Conservation (phyloP, 768 basidiomycete species). For the Baorangia bicolor region DNA sequence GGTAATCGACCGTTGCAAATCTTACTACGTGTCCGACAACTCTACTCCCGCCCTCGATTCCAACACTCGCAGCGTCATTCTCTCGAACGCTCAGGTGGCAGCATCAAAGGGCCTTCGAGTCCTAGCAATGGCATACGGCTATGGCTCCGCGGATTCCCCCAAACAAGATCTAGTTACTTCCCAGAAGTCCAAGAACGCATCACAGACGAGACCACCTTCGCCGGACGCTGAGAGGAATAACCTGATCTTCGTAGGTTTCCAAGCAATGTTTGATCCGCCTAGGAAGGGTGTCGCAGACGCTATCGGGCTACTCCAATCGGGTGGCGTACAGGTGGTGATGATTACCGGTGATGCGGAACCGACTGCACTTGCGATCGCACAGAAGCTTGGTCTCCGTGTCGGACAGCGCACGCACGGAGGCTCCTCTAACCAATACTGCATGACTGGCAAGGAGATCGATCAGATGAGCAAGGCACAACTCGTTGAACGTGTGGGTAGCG, state of each 20-base stretch:
- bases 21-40: constrained; percentile 87
- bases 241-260: constrained; percentile 88
- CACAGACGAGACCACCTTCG: constrained; percentile 29
- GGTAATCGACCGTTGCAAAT: constrained; percentile 81
- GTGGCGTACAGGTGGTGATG: constrained; percentile 97
- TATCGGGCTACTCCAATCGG: constrained; percentile 73
- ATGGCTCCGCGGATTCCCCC: constrained; percentile 51
- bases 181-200: constrained; percentile 21
- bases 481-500: constrained; percentile 73
- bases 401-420: constrained; percentile 41
- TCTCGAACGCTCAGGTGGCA: constrained; percentile 65
- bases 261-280: constrained; percentile 95
- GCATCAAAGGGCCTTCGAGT: constrained; percentile 81
- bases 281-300: constrained; percentile 92
- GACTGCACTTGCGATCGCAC: constrained; percentile 87
- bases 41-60: constrained; percentile 80
- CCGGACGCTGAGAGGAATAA: constrained; percentile 44
- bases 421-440: constrained; percentile 40
- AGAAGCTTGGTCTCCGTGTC: constrained; percentile 77
- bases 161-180: constrained; percentile 20
- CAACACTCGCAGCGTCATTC: constrained; percentile 64
- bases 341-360: constrained; percentile 94
- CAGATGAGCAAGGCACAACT: constrained; percentile 78
- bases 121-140: constrained; percentile 90
- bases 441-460: constrained; percentile 86